Conservation (phyloP, 768 basidiomycete genomes). For the Leccinellum rugosiceps region DNA sequence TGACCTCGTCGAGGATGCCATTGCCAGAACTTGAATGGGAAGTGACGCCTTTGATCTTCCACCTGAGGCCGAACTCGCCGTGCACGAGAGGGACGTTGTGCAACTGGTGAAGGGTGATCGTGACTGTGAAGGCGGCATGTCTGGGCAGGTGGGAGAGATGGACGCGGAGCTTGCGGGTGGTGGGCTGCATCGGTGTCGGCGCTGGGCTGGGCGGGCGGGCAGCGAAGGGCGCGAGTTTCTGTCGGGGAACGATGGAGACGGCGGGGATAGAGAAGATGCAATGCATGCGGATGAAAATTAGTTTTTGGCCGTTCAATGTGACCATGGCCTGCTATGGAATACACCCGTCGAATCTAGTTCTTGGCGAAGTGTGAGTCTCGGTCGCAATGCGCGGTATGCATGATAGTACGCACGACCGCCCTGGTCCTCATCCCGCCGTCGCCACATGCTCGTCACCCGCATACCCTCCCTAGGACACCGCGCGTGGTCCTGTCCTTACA, state of each 20-base stretch:
- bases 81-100: constrained; percentile 42
- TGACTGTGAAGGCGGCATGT: constrained; percentile 64
- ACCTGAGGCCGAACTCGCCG: background rate
- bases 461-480: no score
- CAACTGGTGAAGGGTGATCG: constrained; percentile 62
- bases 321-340: no score
- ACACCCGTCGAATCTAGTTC: no score
- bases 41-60: constrained; percentile 33
- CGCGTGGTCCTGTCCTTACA: no score
- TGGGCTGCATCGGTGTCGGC: constrained; percentile 60
- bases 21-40: constrained; percentile 37
- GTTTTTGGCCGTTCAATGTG: no score
- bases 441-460: no score
- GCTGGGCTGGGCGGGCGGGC: constrained; percentile 49
- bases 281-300: no score
- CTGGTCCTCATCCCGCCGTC: no score
- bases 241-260: background rate
- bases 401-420: no score
- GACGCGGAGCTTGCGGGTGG: constrained; percentile 39
- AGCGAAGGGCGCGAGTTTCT: background rate
- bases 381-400: no score
- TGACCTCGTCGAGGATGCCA: constrained; percentile 43
- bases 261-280: background rate
- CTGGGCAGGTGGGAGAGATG: constrained; percentile 59
- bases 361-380: no score